phyloP scores from a whole-genome alignment of 2,329 filamentous ascomycete species.

The Rachicladosporium sp. region DNA sequence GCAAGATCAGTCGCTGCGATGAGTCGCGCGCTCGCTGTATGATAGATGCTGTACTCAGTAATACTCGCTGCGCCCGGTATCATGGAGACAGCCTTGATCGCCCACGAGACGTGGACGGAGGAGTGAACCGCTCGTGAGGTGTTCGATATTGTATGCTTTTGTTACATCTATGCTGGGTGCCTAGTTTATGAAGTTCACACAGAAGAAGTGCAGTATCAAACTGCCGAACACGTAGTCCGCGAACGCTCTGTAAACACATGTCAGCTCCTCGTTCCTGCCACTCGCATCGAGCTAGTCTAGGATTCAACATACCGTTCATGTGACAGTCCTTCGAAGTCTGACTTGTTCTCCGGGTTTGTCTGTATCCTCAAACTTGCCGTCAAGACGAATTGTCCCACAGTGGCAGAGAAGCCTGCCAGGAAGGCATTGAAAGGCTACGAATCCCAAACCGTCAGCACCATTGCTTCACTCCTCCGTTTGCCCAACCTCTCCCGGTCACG shows the following conservation, averaged over 20 bases:
- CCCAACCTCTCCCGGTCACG: background rate
- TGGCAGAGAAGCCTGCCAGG: constrained; percentile 84
- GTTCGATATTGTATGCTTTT: no score
- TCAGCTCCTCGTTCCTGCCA: background rate
- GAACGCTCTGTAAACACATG: constrained; percentile 55
- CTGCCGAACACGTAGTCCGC: constrained; percentile 94
- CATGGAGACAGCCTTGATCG: no score
- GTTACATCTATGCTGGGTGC: no score
- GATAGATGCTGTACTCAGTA: no score
- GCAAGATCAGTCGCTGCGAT: no score
- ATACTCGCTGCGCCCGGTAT: no score
- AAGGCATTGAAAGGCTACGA: constrained; percentile 93
- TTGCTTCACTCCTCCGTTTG: background rate
- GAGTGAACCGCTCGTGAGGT: no score
- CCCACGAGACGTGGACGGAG: no score
- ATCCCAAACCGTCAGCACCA: background rate
- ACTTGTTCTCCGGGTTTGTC: constrained; percentile 71
- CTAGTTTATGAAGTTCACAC: constrained; percentile 99
- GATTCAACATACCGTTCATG: constrained; percentile 55
- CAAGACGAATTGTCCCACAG: constrained; percentile 93
- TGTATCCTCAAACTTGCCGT: constrained; percentile 86
- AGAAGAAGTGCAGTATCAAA: constrained; percentile 95
- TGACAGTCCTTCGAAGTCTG: constrained; percentile 62
- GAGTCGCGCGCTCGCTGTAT: no score
- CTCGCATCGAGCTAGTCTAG: background rate